Evolutionary conservation across 1,139 yeast species (phyloP).

Genomic region (Zygoascus meyerae): DNA sequence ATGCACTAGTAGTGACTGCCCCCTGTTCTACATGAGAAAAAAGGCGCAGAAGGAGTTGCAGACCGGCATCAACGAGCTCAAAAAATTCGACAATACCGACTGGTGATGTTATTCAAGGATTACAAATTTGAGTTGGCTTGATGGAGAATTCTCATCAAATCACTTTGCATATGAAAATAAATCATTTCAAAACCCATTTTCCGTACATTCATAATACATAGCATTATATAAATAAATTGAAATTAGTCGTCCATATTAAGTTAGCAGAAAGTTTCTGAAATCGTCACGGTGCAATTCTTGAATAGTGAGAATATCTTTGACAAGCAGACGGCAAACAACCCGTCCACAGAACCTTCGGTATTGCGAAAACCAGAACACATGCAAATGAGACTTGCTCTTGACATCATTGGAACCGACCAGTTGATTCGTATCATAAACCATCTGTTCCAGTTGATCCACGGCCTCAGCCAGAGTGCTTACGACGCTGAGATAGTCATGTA

Average conservation of each 20-base stretch:
- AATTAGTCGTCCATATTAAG: neutral
- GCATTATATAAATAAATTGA: constrained; percentile 1
- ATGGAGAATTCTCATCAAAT: constrained; percentile 5
- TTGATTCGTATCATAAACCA: constrained; percentile 3
- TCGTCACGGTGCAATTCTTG: constrained; percentile 21
- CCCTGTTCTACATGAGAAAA: constrained; percentile 94
- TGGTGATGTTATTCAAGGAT: constrained; percentile 17
- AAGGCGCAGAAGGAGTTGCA: constrained; percentile 85
- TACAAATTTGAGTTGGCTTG: too few species aligned
- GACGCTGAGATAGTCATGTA: constrained; percentile 15
- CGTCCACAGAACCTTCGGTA: constrained; percentile 21
- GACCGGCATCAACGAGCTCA: constrained; percentile 61
- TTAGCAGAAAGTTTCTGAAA: constrained; percentile 16
- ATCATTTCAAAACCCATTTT: neutral
- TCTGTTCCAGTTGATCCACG: constrained; percentile 17
- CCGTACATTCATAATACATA: neutral
- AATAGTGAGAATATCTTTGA: constrained; percentile 22
- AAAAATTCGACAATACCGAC: constrained; percentile 52
- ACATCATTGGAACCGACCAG: neutral
- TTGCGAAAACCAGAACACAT: constrained; percentile 17
- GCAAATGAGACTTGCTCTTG: constrained; percentile 10
- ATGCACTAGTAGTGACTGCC: constrained; percentile 94
- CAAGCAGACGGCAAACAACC: constrained; percentile 22
- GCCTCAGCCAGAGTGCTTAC: constrained; percentile 17
- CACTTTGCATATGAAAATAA: constrained; percentile 9